phyloP scores from a whole-genome alignment of 768 basidiomycete species.

The Heimioporus sp. region DNA sequence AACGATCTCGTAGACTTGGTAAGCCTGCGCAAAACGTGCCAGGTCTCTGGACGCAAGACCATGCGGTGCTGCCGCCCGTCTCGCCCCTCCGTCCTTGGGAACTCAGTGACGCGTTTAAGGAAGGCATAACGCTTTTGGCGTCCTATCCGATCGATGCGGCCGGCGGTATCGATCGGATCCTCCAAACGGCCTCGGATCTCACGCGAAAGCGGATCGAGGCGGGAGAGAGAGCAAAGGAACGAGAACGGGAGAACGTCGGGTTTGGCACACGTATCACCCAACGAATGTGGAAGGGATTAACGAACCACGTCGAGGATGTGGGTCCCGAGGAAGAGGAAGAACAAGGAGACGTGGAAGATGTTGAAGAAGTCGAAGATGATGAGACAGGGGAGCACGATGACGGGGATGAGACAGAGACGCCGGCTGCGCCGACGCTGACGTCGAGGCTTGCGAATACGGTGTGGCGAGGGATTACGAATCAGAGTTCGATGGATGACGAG shows the following conservation, averaged over 20 bases:
- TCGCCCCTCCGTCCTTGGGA: constrained; percentile 49
- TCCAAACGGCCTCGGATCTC: constrained; percentile 69
- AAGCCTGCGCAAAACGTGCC: constrained; percentile 42
- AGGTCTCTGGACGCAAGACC: constrained; percentile 56
- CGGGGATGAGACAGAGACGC: constrained; percentile 46
- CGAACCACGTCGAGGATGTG: constrained; percentile 45
- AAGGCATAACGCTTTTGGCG: constrained; percentile 64
- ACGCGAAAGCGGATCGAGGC: constrained; percentile 47
- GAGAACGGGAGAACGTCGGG: constrained; percentile 36
- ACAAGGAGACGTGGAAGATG: constrained; percentile 37
- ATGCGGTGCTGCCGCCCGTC: constrained; percentile 33
- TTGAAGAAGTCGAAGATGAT: constrained; percentile 30
- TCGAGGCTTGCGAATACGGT: constrained; percentile 60
- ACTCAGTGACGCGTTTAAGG: constrained; percentile 61
- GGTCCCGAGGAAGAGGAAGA: constrained; percentile 28
- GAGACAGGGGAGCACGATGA: constrained; percentile 33
- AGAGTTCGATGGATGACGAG: constrained; percentile 67
- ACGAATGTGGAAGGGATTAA: constrained; percentile 68
- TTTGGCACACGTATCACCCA: constrained; percentile 57
- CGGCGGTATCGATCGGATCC: constrained; percentile 67
- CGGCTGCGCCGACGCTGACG: constrained; percentile 38
- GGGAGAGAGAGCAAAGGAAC: constrained; percentile 21
- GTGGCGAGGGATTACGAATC: constrained; percentile 77
- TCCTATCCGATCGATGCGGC: constrained; percentile 60
- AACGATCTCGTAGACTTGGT: constrained; percentile 44